A percentile compares a stretch with the other conserved stretches of the same genome.
Evolutionary conservation across 495 filamentous ascomycete species (phyloP).

Genomic region (Bryoglossum gracile): DNA sequence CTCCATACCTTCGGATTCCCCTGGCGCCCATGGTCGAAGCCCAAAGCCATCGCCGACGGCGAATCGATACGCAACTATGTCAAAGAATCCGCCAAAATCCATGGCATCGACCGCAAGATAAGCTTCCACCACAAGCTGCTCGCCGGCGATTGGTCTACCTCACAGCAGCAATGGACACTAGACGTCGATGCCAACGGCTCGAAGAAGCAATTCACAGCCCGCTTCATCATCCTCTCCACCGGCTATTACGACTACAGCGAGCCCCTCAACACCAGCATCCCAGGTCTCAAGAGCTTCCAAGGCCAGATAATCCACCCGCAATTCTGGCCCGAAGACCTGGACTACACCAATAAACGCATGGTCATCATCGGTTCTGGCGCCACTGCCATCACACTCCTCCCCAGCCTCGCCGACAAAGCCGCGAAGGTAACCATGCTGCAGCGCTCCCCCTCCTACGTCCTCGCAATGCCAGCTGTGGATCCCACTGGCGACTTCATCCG

Average conservation of each 20-base stretch:
- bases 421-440: conserved; percentile 50
- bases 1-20: conserved; percentile 61
- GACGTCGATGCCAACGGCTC: conserved; percentile 42
- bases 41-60: conserved; percentile 54
- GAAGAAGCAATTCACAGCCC: conserved; percentile 39
- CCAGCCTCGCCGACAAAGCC: conserved; percentile 41
- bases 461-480: conserved; percentile 40
- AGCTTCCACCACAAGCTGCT: conserved; percentile 50
- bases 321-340: conserved; percentile 50
- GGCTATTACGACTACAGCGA: conserved; percentile 64
- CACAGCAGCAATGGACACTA: conserved; percentile 55
- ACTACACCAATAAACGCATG: conserved; percentile 43
- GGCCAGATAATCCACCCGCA: conserved; percentile 54
- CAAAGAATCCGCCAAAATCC: conserved; percentile 45
- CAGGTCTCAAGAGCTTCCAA: conserved; percentile 49
- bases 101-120: conserved; percentile 58
- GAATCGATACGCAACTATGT: conserved; percentile 55
- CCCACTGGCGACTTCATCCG: conserved; percentile 26
- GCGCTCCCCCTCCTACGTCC: conserved; percentile 50
- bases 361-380: conserved; percentile 51
- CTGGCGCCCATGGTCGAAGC: conserved; percentile 58
- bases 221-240: conserved; percentile 54
- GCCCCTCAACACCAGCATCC: conserved; percentile 48
- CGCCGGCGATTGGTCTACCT: conserved; percentile 51
- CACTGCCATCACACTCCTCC: conserved; percentile 50